Evolutionary conservation across 352 stramenopile genomes (phyloP).

Genomic region (Globisporangium ultimum): DNA sequence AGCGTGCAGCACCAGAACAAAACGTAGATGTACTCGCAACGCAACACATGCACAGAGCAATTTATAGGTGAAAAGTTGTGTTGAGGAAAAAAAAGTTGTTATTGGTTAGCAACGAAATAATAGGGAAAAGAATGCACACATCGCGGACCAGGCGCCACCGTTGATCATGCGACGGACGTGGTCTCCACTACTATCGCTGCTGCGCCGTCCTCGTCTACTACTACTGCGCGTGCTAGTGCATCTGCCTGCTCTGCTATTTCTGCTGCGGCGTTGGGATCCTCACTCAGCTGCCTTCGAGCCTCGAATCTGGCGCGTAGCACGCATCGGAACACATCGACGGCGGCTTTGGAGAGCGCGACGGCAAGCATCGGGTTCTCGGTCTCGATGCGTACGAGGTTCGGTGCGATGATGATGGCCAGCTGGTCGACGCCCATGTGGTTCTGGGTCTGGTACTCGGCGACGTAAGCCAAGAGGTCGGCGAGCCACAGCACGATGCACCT

Average conservation of each 20-base stretch:
- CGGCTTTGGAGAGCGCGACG: conserved; percentile 79
- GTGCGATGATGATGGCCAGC: conserved; percentile 86
- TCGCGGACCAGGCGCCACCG: not conserved
- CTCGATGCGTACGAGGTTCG: conserved; percentile 87
- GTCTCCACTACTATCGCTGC: not conserved
- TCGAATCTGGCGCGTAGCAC: conserved; percentile 43
- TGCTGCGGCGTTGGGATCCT: not conserved
- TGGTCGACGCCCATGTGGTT: conserved; percentile 92
- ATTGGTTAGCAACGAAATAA: not conserved
- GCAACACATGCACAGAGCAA: too few relatives aligned
- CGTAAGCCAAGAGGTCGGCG: conserved; percentile 69
- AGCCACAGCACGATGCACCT: conserved; percentile 76
- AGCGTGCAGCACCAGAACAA: too few relatives aligned
- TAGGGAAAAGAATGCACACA: not conserved
- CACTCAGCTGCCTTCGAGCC: conserved; percentile 10
- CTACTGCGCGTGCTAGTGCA: not conserved
- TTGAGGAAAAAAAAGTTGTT: not conserved
- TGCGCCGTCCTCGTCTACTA: not conserved
- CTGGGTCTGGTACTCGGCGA: conserved; percentile 60
- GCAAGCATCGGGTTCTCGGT: conserved; percentile 84
- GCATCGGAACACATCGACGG: conserved; percentile 70
- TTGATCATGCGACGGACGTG: not conserved
- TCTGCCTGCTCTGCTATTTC: conserved; percentile 6
- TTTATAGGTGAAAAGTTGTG: too few relatives aligned
- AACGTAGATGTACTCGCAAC: too few relatives aligned